phyloP scores from a whole-genome alignment of 148 eudicot genomes.

The Rhododendron mucronatum region DNA sequence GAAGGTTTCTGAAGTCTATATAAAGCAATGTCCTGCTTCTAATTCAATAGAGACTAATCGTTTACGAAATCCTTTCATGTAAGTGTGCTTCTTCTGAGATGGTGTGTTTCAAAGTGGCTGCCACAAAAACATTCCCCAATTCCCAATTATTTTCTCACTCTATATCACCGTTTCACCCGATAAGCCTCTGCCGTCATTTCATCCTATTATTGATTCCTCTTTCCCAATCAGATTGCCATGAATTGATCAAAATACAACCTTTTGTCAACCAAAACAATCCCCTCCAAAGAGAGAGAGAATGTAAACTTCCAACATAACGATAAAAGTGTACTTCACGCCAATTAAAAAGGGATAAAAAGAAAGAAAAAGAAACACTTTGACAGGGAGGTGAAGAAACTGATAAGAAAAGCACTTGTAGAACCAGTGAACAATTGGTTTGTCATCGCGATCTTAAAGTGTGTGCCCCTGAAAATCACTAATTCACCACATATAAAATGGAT shows the following conservation, averaged over 20 bases:
- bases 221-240: neutral
- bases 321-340: neutral
- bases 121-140: neutral
- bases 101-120: neutral
- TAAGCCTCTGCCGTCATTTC: neutral
- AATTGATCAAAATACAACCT: neutral
- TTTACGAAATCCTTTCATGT: neutral
- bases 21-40: neutral
- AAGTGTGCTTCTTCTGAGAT: neutral
- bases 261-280: neutral
- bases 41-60: neutral
- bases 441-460: neutral
- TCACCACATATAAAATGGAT: neutral
- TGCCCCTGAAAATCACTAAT: neutral
- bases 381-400: neutral
- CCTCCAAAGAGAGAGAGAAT: neutral
- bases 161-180: neutral
- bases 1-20: neutral
- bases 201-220: neutral
- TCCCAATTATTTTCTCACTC: neutral
- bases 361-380: neutral
- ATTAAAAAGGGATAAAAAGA: neutral
- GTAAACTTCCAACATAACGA: neutral
- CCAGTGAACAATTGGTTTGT: neutral
- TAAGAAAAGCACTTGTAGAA: neutral